Conservation (phyloP, 345 rosid genomes). For the Euphorbia tirucalli region DNA sequence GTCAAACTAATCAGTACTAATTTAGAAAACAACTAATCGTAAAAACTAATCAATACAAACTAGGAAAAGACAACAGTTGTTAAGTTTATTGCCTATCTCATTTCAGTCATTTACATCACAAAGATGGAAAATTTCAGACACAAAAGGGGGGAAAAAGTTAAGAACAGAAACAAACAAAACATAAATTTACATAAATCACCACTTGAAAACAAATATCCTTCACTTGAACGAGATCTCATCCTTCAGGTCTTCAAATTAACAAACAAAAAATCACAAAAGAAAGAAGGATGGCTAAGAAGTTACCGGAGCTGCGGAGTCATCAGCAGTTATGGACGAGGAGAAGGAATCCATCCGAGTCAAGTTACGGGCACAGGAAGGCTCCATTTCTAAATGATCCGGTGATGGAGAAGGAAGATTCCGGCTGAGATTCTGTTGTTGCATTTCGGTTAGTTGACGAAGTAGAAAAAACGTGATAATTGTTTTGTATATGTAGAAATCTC, state of each 20-base stretch:
- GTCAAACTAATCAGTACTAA: not conserved
- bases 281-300: not conserved
- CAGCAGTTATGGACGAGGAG: conserved; percentile 39
- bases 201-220: no score
- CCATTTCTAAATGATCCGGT: conserved; percentile 32
- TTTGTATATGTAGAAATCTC: not conserved
- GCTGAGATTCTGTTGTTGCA: conserved; percentile 21
- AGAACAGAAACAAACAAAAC: no score
- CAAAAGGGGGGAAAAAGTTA: no score
- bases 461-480: conserved; percentile 14
- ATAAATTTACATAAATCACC: no score
- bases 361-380: conserved; percentile 23
- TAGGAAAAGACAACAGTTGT: no score
- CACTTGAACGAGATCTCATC: not conserved
- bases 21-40: no score
- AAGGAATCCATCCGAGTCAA: conserved; percentile 37
- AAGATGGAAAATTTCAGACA: no score
- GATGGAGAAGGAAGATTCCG: conserved; percentile 21
- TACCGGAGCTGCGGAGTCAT: conserved; percentile 36
- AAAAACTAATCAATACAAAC: no score
- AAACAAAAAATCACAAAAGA: not conserved
- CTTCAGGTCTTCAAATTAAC: not conserved
- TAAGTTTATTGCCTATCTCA: no score
- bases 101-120: no score
- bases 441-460: not conserved